These are phyloP conservation scores for Clonostachys byssicola DNA, from an alignment of 2,329 filamentous ascomycete species.

Conservation along the genomic window DNA sequence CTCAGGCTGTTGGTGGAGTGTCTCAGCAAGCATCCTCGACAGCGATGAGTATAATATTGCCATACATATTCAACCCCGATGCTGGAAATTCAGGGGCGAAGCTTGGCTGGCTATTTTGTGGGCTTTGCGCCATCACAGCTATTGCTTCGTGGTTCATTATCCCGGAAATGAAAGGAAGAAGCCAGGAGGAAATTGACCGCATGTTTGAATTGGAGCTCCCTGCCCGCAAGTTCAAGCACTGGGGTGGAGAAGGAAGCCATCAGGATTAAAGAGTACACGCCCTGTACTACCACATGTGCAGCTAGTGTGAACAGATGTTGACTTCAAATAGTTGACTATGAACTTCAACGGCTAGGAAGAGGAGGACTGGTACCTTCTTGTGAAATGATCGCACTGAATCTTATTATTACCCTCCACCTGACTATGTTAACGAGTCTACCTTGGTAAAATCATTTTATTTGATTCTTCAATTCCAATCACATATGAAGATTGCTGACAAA, in stretches of 20 bases:
- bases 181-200: slow-evolving; percentile 37
- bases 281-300: too few species aligned
- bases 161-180: slow-evolving; percentile 44
- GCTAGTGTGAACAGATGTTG: too few species aligned
- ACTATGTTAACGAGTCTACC: too few species aligned
- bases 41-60: slow-evolving; percentile 12
- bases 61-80: slow-evolving; percentile 20
- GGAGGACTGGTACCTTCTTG: too few species aligned
- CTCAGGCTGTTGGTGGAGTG: slow-evolving; percentile 33
- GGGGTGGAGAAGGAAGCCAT: neutral
- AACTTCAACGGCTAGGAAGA: too few species aligned
- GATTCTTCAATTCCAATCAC: too few species aligned
- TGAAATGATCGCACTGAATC: too few species aligned
- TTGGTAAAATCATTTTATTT: too few species aligned
- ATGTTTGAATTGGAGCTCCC: slow-evolving; percentile 15
- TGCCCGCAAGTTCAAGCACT: neutral
- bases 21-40: slow-evolving; percentile 29
- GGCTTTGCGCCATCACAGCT: slow-evolving; percentile 16
- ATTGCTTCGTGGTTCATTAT: slow-evolving; percentile 31
- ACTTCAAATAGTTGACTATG: too few species aligned
- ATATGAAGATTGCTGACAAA: too few species aligned
- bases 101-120: slow-evolving; percentile 32
- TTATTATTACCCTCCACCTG: too few species aligned
- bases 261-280: too few species aligned
- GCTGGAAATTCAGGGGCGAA: slow-evolving; percentile 30